Percentiles rank a stretch among this genome's conserved stretches.
Conservation (phyloP, 768 basidiomycete species). For the Trametopsis cervina region DNA sequence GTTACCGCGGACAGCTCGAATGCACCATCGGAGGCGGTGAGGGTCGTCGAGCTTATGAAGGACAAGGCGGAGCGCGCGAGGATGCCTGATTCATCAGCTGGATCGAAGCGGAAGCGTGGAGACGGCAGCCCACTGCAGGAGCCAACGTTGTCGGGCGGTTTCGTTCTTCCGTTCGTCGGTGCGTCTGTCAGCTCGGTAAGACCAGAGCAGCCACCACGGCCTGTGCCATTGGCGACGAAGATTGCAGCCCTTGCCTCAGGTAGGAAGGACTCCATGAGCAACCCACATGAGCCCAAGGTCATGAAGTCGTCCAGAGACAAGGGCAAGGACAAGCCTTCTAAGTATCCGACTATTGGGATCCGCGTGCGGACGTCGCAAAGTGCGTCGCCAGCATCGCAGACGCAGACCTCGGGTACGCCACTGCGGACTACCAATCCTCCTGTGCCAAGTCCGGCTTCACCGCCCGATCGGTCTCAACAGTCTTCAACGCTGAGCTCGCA, state of each 20-base stretch:
- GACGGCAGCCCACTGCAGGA: conserved; percentile 29
- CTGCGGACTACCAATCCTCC: conserved; percentile 1
- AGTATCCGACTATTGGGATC: conserved; percentile 39
- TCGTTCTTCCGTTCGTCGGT: conserved; percentile 38
- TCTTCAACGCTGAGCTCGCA: conserved; percentile 1
- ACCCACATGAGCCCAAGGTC: conserved; percentile 6
- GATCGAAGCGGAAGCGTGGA: conserved; percentile 38
- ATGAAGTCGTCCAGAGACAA: conserved; percentile 3
- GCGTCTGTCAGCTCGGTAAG: conserved; percentile 25
- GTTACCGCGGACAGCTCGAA: conserved; percentile 21
- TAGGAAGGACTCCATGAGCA: neutral
- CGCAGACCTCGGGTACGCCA: conserved; percentile 5
- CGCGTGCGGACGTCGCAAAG: conserved; percentile 36
- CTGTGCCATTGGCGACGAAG: conserved; percentile 10
- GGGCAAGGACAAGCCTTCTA: conserved; percentile 24
- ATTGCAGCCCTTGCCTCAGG: neutral
- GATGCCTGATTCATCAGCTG: conserved; percentile 17
- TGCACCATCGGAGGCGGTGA: conserved; percentile 31
- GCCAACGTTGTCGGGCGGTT: conserved; percentile 20
- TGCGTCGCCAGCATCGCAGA: conserved; percentile 4
- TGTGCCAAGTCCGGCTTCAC: neutral
- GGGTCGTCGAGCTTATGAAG: conserved; percentile 32
- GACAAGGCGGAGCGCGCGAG: conserved; percentile 33
- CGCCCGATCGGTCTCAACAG: neutral
- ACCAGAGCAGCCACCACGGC: conserved; percentile 11